phyloP scores from a whole-genome alignment of 1,139 yeast species.

The Blastobotrys persicus region DNA sequence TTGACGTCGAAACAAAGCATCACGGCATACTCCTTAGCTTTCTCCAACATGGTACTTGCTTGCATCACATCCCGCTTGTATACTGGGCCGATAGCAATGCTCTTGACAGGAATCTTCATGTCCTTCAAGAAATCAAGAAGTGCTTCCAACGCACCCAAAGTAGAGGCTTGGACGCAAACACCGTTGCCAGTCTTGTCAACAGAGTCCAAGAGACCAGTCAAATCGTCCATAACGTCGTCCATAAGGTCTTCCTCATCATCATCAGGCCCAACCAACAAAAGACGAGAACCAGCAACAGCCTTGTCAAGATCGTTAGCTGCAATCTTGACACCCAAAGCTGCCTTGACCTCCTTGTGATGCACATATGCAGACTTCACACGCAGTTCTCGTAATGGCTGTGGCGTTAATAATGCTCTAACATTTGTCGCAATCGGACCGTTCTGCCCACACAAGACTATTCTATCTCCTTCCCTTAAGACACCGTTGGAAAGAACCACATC shows the following conservation, averaged over 20 bases:
- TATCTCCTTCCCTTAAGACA: slow-evolving; percentile 88
- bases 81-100: slow-evolving; percentile 97
- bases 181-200: slow-evolving; percentile 94
- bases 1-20: slow-evolving; percentile 98
- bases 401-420: slow-evolving; percentile 92
- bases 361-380: slow-evolving; percentile 93
- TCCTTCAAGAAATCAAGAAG: slow-evolving; percentile 93
- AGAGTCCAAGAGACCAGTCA: slow-evolving; percentile 89
- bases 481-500: slow-evolving; percentile 97
- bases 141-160: slow-evolving; percentile 97
- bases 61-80: slow-evolving; percentile 97
- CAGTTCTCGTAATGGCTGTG: slow-evolving; percentile 95
- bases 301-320: slow-evolving; percentile 97
- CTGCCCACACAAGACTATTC: slow-evolving; percentile 94
- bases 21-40: slow-evolving; percentile 91
- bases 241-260: slow-evolving; percentile 96
- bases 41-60: slow-evolving; percentile 94
- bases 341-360: slow-evolving; percentile 96
- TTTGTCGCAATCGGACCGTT: slow-evolving; percentile 99
- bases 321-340: slow-evolving; percentile 97
- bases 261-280: slow-evolving; percentile 92
- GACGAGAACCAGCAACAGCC: slow-evolving; percentile 98
- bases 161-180: slow-evolving; percentile 97
- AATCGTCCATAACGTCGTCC: slow-evolving; percentile 99
- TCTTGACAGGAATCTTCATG: slow-evolving; percentile 98